A percentile compares a stretch with the other conserved stretches of the same genome.
Evolutionary conservation across 2,329 filamentous ascomycete genomes (phyloP).

Genomic region (Phyllachora maydis): DNA sequence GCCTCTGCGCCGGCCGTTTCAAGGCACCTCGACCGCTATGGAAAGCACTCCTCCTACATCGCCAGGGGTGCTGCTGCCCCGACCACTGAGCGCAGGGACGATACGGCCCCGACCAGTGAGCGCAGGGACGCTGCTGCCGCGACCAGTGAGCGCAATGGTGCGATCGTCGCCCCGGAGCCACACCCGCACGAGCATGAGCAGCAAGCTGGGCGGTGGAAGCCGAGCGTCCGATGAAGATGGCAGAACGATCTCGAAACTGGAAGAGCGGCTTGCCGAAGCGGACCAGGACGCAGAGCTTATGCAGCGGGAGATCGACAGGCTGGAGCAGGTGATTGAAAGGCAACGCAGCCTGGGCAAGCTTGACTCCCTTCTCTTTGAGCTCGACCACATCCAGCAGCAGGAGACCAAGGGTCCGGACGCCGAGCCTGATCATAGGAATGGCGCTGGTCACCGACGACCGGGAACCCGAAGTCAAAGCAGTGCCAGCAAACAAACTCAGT

Average conservation of each 20-base stretch:
- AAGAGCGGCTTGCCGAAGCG: slow-evolving; percentile 84
- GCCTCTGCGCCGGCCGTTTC: too few relatives aligned
- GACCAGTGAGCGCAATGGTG: slow-evolving; percentile 49
- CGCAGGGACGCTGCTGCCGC: slow-evolving; percentile 31
- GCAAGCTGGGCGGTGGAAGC: slow-evolving; percentile 56
- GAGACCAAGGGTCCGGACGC: slow-evolving; percentile 23
- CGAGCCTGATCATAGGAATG: slow-evolving; percentile 12
- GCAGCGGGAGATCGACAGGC: slow-evolving; percentile 84
- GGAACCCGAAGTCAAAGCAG: slow-evolving; percentile 30
- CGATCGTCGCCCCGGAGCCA: slow-evolving; percentile 52
- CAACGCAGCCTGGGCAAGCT: slow-evolving; percentile 89
- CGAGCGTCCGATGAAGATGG: slow-evolving; percentile 76
- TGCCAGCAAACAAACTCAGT: slow-evolving; percentile 29
- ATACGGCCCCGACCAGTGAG: slow-evolving; percentile 53
- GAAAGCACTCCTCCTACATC: slow-evolving; percentile 51
- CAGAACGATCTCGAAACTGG: slow-evolving; percentile 90
- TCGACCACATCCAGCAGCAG: slow-evolving; percentile 58
- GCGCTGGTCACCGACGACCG: slow-evolving; percentile 19
- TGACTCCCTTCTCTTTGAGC: slow-evolving; percentile 76
- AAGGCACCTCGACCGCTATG: slow-evolving; percentile 32
- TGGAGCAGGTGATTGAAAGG: slow-evolving; percentile 88
- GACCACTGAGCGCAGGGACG: slow-evolving; percentile 51
- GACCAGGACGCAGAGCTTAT: slow-evolving; percentile 93
- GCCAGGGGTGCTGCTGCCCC: slow-evolving; percentile 32
- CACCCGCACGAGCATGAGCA: slow-evolving; percentile 70